Evolutionary conservation across 1,139 yeast genomes (phyloP).

Genomic region (Yamadazyma dushanensis): DNA sequence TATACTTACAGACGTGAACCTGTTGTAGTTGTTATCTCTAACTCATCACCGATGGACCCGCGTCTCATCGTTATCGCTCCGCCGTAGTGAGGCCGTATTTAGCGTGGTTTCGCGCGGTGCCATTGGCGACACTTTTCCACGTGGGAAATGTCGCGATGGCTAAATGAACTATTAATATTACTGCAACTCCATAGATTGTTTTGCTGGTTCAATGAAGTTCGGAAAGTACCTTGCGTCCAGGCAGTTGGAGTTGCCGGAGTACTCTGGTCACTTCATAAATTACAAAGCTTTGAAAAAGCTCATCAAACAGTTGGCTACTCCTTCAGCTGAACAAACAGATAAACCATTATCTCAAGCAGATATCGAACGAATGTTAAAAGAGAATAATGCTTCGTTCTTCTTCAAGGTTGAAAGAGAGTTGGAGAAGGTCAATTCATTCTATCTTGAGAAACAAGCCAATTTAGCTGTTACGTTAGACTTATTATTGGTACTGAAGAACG

Average conservation of each 20-base stretch:
- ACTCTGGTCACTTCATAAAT: conserved; percentile 89
- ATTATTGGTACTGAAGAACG: conserved; percentile 68
- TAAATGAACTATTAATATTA: neutral
- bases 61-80: no score
- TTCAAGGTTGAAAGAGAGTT: conserved; percentile 90
- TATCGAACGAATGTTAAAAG: conserved; percentile 68
- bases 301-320: conserved; percentile 66
- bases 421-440: conserved; percentile 89
- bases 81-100: no score
- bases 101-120: no score
- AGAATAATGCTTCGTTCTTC: conserved; percentile 90
- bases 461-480: conserved; percentile 75
- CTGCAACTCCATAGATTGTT: neutral
- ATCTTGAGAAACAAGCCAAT: conserved; percentile 87
- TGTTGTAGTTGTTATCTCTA: no score
- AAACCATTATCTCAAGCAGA: conserved; percentile 27
- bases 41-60: no score
- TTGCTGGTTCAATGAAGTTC: conserved; percentile 60
- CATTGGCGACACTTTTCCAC: no score
- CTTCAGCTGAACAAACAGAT: conserved; percentile 15
- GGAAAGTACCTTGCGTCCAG: conserved; percentile 94
- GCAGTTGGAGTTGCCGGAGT: conserved; percentile 92
- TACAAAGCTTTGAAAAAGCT: conserved; percentile 87
- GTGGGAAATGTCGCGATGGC: conserved; percentile 1
- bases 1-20: no score